A percentile compares a stretch with the other conserved stretches of the same genome.
These are phyloP conservation scores for Aureobasidium sp. DNA, from an alignment of 2,329 filamentous ascomycete genomes.

Conservation along the genomic window DNA sequence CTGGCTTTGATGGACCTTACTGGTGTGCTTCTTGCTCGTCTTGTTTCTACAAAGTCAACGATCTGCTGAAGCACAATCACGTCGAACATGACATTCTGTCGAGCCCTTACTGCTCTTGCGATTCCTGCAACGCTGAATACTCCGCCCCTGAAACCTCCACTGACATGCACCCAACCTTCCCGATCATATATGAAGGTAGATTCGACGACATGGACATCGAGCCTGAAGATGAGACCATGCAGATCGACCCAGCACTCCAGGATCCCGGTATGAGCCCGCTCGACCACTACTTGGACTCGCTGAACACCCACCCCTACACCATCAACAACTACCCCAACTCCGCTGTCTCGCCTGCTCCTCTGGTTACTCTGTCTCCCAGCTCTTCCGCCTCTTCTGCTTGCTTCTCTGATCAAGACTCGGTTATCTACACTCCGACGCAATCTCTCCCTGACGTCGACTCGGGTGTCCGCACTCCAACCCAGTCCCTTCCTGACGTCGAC, in stretches of 20 bases:
- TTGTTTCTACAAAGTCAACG: background rate
- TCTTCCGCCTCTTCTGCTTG: background rate
- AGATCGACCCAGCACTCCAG: background rate
- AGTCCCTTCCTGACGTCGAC: background rate
- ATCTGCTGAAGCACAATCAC: background rate
- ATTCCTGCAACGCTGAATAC: background rate
- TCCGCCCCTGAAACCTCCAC: background rate
- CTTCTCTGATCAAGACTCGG: background rate
- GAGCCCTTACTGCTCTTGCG: background rate
- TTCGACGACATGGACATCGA: background rate
- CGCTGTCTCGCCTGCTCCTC: background rate
- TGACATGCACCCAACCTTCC: background rate
- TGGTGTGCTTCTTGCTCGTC: background rate
- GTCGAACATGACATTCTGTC: background rate
- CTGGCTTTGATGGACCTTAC: background rate
- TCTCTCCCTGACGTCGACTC: background rate
- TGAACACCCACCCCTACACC: background rate
- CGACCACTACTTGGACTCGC: background rate
- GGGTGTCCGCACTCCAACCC: background rate
- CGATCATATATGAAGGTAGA: background rate
- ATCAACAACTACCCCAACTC: background rate
- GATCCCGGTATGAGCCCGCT: background rate
- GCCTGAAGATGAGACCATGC: background rate
- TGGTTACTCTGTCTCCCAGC: background rate
- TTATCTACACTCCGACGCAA: background rate